Evolutionary conservation across 129 eudicot genomes (phyloP), one percentile per base, ranked within the genome.

Genomic region (Chrysanthemum seticuspe): DNA sequence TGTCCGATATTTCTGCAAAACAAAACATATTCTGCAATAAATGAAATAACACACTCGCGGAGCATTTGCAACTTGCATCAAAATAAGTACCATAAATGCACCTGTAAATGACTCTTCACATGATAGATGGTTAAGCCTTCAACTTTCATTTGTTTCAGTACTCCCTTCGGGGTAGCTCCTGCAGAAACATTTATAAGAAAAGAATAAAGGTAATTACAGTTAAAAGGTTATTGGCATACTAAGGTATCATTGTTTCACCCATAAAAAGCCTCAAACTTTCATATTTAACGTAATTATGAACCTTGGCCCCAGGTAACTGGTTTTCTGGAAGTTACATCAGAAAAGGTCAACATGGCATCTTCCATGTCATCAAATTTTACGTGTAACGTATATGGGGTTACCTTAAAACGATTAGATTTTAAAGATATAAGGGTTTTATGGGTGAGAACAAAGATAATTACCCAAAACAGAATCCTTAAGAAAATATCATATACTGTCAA

Each of bases 111-210:
- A 83, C 98, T 93, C 73, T 93, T 93, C 21, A 93, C 97, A 65
- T 93, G 98, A 85, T 93, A 93, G 75, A 93, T 93, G 34, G 96
- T 90, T 87, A 93, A 81, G 52, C 96, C 88, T 74, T 93, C 98
- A 75, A 83, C 92, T 81, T 93, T 93, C 97, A 93, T 87, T 69
- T 78, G 85, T 83, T 90, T 93, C 80, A 93, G 80, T 66, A 93
- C 98, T 72, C 97, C 96, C 76, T 93, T 93, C 4, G 98, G 98
- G 79, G 97, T 93, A 60, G 98, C 98, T 81, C 91, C 98, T 93
- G 83, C 25, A 45, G 48, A 67, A 71, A 71, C 62, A 36, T 70
- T 70, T 69, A 75, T 31, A 67, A 76, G 6, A 51, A 27, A 65
- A 56, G 11, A 12, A 48, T 48, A 48, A 14, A 7, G 44, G 67